These are phyloP conservation scores for Xylaria sp. DNA, from an alignment of 2,329 filamentous ascomycete species.

Conservation along the genomic window DNA sequence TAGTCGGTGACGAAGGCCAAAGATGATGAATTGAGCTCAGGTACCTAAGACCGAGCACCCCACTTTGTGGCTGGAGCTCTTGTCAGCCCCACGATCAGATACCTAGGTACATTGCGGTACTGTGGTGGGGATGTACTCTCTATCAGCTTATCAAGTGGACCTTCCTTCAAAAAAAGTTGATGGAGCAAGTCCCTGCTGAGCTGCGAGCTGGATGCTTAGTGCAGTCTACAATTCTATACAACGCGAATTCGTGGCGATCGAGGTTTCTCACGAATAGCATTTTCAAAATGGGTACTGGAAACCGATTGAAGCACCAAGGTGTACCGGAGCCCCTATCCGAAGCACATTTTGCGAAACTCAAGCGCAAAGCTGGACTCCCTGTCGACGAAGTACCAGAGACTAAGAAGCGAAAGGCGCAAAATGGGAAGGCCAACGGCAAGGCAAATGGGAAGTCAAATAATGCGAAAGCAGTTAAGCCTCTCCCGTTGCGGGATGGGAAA, in stretches of 20 bases:
- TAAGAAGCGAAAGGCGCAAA: constrained; percentile 67
- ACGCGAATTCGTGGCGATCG: constrained; percentile 9
- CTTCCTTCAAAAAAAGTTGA: constrained; percentile 44
- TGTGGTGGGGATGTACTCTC: constrained; percentile 20
- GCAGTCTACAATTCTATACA: constrained; percentile 22
- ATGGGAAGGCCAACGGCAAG: constrained; percentile 45
- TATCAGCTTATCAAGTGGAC: constrained; percentile 47
- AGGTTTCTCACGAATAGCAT: constrained; percentile 1
- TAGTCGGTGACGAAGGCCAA: constrained; percentile 24
- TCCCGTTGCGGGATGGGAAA: constrained; percentile 53
- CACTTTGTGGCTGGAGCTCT: constrained; percentile 46
- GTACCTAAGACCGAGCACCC: constrained; percentile 35
- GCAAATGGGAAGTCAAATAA: constrained; percentile 50
- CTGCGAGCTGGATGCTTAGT: neutral
- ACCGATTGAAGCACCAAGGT: constrained; percentile 90
- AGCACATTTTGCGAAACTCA: constrained; percentile 78
- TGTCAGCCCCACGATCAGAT: constrained; percentile 5
- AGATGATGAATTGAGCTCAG: constrained; percentile 18
- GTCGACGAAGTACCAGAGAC: constrained; percentile 69
- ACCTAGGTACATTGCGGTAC: neutral
- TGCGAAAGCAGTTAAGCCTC: constrained; percentile 49
- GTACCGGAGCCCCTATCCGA: constrained; percentile 85
- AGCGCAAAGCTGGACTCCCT: constrained; percentile 83
- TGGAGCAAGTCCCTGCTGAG: constrained; percentile 33
- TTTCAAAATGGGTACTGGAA: constrained; percentile 82